Evolutionary conservation across 495 filamentous ascomycete genomes (phyloP).

Genomic region (Hypoxylon fragiforme): DNA sequence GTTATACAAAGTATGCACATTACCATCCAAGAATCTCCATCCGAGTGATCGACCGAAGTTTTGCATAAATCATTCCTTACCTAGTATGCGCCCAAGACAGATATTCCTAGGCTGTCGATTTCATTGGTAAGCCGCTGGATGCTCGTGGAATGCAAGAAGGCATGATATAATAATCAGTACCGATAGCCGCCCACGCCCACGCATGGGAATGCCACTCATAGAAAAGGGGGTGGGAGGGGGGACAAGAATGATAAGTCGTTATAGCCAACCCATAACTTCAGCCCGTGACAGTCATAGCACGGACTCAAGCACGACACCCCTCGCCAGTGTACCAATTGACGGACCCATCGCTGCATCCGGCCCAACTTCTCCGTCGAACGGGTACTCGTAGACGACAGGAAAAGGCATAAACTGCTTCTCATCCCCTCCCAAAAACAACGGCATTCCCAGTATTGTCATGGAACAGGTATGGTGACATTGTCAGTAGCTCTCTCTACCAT

Average conservation of each 20-base stretch:
- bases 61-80: neutral
- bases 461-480: conserved; percentile 65
- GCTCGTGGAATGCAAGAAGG: neutral
- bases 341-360: neutral
- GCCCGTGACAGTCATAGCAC: conserved; percentile 17
- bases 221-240: no score
- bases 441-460: conserved; percentile 69
- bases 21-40: no score
- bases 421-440: conserved; percentile 33
- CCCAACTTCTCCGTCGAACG: conserved; percentile 11
- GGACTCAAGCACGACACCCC: conserved; percentile 29
- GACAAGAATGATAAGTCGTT: conserved; percentile 28
- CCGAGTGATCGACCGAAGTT: no score
- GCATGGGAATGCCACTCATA: neutral
- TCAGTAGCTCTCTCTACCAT: conserved; percentile 57
- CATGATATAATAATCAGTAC: neutral
- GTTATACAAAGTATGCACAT: no score
- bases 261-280: conserved; percentile 27
- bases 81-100: neutral
- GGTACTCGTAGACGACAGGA: conserved; percentile 27
- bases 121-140: neutral
- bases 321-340: conserved; percentile 31
- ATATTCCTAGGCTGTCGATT: no score
- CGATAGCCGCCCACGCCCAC: neutral
- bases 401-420: conserved; percentile 16